These are phyloP conservation scores for Dictyostelium brefeldianum DNA, from an alignment of 78 protist species.

Conservation along the genomic window DNA sequence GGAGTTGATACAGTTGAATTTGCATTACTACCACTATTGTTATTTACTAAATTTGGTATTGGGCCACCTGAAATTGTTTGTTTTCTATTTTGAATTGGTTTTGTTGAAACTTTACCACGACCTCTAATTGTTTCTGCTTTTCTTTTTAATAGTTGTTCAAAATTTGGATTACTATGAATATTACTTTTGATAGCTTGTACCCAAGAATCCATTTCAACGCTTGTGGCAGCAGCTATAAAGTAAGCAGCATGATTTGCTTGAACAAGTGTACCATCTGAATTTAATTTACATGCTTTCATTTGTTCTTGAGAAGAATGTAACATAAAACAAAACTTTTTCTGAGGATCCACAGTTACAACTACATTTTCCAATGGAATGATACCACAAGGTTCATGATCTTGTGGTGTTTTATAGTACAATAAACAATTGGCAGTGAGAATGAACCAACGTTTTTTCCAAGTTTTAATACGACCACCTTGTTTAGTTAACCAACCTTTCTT, in stretches of 20 bases:
- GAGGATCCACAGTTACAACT: conserved; percentile 42
- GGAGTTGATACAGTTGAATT: not conserved
- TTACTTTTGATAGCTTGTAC: conserved; percentile 59
- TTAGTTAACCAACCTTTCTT: conserved; percentile 89
- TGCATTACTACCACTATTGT: not conserved
- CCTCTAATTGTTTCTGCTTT: conserved; percentile 78
- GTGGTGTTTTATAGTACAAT: conserved; percentile 83
- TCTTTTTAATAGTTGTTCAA: conserved; percentile 54
- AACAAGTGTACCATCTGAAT: conserved; percentile 79
- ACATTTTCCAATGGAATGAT: conserved; percentile 85
- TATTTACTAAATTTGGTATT: not conserved
- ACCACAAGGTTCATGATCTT: conserved; percentile 85
- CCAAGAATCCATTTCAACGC: conserved; percentile 80
- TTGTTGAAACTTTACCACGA: conserved; percentile 45
- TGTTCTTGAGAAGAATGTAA: conserved; percentile 54
- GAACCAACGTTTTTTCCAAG: conserved; percentile 90
- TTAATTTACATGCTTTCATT: conserved; percentile 83
- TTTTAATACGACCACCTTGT: conserved; percentile 87
- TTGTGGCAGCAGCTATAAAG: conserved; percentile 77
- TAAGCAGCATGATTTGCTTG: conserved; percentile 83
- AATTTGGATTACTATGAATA: conserved; percentile 77
- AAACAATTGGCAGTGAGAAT: conserved; percentile 78
- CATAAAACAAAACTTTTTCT: conserved; percentile 77
- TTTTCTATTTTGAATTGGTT: conserved; percentile 49
- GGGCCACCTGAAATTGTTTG: conserved; percentile 43